Percentiles rank a stretch among this genome's conserved stretches.
These are phyloP conservation scores for Polytrichum commune DNA, from an alignment of 225 moss, liverwort and hornwort genomes.

Conservation along the genomic window DNA sequence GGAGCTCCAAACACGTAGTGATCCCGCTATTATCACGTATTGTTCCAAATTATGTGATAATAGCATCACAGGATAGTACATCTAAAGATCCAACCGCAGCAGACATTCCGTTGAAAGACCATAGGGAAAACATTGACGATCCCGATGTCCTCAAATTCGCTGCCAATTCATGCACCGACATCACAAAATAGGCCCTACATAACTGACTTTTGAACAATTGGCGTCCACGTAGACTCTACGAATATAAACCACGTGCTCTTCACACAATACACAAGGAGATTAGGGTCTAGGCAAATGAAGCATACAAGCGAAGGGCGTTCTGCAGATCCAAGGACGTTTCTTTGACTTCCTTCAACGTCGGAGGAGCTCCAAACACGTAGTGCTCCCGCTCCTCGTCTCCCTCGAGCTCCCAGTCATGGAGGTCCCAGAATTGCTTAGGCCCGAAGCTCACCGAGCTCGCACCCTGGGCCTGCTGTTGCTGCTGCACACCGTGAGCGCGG, in stretches of 20 bases:
- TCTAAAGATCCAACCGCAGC: too few species aligned
- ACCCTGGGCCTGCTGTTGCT: conserved; percentile 21
- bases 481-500: conserved; percentile 23
- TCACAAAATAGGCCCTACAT: too few species aligned
- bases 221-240: too few species aligned
- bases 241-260: too few species aligned
- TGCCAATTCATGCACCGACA: too few species aligned
- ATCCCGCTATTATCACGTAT: conserved; percentile 31
- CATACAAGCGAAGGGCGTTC: conserved; percentile 71
- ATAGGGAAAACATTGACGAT: too few species aligned
- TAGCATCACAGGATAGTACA: too few species aligned
- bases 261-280: too few species aligned
- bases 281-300: background rate
- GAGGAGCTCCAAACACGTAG: conserved; percentile 74
- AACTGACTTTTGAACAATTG: too few species aligned
- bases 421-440: conserved; percentile 62
- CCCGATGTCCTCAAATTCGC: too few species aligned
- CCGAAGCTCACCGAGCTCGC: conserved; percentile 35
- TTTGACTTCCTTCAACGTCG: conserved; percentile 69
- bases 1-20: conserved; percentile 76
- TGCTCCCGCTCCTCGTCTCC: conserved; percentile 88
- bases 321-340: conserved; percentile 84
- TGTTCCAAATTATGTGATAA: too few species aligned
- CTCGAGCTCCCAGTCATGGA: conserved; percentile 88
- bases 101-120: too few species aligned